Conservation (phyloP, 768 basidiomycete genomes). For the Pleurotus sapidus region DNA sequence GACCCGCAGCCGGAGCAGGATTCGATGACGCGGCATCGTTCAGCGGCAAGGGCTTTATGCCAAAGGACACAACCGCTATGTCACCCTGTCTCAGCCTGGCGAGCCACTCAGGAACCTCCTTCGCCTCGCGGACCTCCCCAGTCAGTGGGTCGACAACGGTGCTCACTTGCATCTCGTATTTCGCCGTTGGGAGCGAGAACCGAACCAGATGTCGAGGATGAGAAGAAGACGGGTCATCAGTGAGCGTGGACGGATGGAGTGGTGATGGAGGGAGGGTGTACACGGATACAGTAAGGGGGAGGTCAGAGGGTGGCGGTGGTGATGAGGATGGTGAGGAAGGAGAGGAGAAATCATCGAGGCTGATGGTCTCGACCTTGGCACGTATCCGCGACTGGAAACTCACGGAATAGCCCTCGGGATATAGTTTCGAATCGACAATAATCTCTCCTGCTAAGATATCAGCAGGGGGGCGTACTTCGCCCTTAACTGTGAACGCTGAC, state of each 20-base stretch:
- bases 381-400: slow-evolving; percentile 40
- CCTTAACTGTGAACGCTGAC: slow-evolving; percentile 60
- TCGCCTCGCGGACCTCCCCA: slow-evolving; percentile 57
- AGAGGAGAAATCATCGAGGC: slow-evolving; percentile 15
- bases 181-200: slow-evolving; percentile 78
- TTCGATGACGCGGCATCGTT: slow-evolving; percentile 13
- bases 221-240: slow-evolving; percentile 30
- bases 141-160: slow-evolving; percentile 82
- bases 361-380: slow-evolving; percentile 10
- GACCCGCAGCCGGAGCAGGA: slow-evolving; percentile 17
- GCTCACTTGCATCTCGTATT: slow-evolving; percentile 56
- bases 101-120: slow-evolving; percentile 73
- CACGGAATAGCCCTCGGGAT: slow-evolving; percentile 72
- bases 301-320: slow-evolving; percentile 15
- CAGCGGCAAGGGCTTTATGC: slow-evolving; percentile 39
- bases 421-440: slow-evolving; percentile 78
- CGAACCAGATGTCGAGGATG: slow-evolving; percentile 76
- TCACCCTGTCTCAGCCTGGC: slow-evolving; percentile 52
- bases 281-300: slow-evolving; percentile 58
- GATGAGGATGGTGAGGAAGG: not conserved
- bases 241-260: slow-evolving; percentile 67
- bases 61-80: slow-evolving; percentile 49
- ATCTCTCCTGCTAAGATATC: slow-evolving; percentile 80
- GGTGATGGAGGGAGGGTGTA: slow-evolving; percentile 82
- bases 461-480: slow-evolving; percentile 55